Conservation (phyloP, 805 yeast species). For the Ogataea nonfermentans region DNA sequence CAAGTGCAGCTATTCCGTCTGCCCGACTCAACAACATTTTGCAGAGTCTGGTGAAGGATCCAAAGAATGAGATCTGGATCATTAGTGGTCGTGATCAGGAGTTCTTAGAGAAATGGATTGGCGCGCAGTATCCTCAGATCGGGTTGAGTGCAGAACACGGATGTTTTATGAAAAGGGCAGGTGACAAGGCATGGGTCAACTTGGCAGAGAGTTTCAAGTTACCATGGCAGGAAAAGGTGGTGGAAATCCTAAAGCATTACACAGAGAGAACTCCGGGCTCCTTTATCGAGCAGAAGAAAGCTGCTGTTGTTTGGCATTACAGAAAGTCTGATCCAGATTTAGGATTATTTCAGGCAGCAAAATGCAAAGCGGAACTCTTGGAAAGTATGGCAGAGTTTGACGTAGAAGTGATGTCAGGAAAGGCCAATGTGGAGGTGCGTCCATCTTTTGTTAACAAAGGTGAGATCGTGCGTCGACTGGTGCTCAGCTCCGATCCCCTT, state of each 20-base stretch:
- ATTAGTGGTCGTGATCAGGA: constrained; percentile 94
- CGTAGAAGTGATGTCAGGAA: constrained; percentile 95
- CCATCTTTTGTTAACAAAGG: constrained; percentile 96
- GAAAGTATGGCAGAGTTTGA: constrained; percentile 63
- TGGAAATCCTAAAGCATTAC: constrained; percentile 65
- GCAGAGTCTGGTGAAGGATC: constrained; percentile 63
- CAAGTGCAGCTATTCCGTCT: constrained; percentile 97
- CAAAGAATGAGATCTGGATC: constrained; percentile 86
- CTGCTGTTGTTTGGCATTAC: constrained; percentile 97
- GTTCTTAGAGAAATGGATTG: constrained; percentile 87
- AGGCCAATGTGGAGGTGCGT: constrained; percentile 96
- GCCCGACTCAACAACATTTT: constrained; percentile 62
- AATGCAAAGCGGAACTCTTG: constrained; percentile 63
- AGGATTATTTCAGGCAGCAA: constrained; percentile 81
- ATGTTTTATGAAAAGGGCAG: constrained; percentile 82
- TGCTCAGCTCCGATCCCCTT: constrained; percentile 60
- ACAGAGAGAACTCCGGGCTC: constrained; percentile 93
- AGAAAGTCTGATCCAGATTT: constrained; percentile 91
- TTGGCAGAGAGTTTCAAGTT: constrained; percentile 80
- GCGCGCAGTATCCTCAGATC: constrained; percentile 54
- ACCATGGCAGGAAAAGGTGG: constrained; percentile 91
- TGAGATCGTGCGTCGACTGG: constrained; percentile 83
- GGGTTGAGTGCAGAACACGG: constrained; percentile 98
- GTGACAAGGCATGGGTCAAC: constrained; percentile 71
- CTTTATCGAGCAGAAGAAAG: constrained; percentile 80